phyloP scores from a whole-genome alignment of 306 rosid species.

The Pterocarpus macrocarpus region DNA sequence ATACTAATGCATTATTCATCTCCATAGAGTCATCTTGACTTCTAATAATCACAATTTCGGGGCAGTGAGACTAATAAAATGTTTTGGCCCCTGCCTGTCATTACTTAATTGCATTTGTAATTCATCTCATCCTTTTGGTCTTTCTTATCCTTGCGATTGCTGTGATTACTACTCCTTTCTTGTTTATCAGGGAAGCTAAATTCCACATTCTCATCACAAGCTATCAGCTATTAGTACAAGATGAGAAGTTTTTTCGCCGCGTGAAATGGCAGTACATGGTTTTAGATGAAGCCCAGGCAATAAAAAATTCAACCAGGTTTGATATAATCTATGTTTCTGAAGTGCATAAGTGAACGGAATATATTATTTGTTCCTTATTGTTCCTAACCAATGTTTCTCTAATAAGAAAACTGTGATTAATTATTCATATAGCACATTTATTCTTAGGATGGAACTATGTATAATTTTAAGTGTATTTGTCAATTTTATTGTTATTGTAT shows the following conservation, averaged over 20 bases:
- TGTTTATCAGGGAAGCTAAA: slow-evolving; percentile 74
- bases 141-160: slow-evolving; percentile 7
- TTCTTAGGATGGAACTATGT: slow-evolving; percentile 5
- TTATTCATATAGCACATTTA: slow-evolving; percentile 23
- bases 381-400: slow-evolving; percentile 2
- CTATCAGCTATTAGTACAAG: slow-evolving; percentile 82
- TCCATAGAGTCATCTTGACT: background rate
- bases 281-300: slow-evolving; percentile 93
- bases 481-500: slow-evolving; percentile 23
- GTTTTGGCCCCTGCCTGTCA: background rate
- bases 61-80: background rate
- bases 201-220: slow-evolving; percentile 85
- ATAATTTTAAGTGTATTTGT: slow-evolving; percentile 2
- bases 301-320: slow-evolving; percentile 82
- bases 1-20: background rate
- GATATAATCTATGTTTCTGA: slow-evolving; percentile 27
- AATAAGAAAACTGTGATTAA: slow-evolving; percentile 10
- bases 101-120: background rate
- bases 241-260: slow-evolving; percentile 76
- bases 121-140: slow-evolving; percentile 8
- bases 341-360: slow-evolving; percentile 17
- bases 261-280: slow-evolving; percentile 96
- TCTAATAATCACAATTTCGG: slow-evolving; percentile 1
- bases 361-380: slow-evolving; percentile 2
- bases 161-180: slow-evolving; percentile 11